Evolutionary conservation across 257 asterid genomes (phyloP).

Genomic region (Solanum pimpinellifolium): DNA sequence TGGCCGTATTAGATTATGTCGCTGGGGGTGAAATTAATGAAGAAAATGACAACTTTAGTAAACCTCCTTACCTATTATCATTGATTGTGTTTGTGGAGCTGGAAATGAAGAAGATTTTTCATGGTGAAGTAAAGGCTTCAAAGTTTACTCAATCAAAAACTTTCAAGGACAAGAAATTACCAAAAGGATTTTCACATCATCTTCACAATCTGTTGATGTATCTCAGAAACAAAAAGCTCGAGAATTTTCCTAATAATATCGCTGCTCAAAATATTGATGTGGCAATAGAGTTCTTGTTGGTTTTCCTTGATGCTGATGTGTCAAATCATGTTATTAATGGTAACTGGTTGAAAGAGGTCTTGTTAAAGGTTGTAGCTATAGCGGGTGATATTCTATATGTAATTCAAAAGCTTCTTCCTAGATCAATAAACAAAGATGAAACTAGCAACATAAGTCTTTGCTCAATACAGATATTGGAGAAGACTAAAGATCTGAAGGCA

Average conservation of each 20-base stretch:
- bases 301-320: neutral
- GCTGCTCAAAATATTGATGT: neutral
- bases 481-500: neutral
- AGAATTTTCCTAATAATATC: neutral
- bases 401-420: neutral
- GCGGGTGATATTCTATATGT: neutral
- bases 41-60: neutral
- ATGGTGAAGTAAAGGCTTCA: neutral
- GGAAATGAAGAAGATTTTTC: neutral
- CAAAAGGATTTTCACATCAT: neutral
- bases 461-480: neutral
- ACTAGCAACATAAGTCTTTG: neutral
- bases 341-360: neutral
- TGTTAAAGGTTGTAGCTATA: neutral
- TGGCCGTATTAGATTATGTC: neutral
- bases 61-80: neutral
- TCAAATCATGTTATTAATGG: neutral
- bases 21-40: rapidly evolving
- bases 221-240: neutral
- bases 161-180: neutral
- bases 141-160: neutral
- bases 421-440: neutral
- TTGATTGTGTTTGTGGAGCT: neutral
- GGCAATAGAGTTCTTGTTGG: neutral
- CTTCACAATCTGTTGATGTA: neutral